phyloP scores from a whole-genome alignment of 805 yeast species.

The Candida xyloterini region DNA sequence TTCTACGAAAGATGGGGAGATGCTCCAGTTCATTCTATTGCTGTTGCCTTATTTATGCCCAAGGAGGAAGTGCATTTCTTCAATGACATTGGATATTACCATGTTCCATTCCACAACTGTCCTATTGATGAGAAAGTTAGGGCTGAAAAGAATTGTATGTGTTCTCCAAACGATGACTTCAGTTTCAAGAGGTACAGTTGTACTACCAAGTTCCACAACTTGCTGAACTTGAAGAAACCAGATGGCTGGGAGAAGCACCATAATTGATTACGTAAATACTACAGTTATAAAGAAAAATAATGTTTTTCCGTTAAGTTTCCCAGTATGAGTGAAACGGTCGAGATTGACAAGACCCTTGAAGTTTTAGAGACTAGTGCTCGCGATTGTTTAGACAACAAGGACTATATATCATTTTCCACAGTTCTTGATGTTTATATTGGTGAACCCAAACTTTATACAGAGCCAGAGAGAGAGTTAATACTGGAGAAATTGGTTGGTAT shows the following conservation, averaged over 20 bases:
- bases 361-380: conserved; percentile 25
- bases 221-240: conserved; percentile 57
- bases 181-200: conserved; percentile 77
- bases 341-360: conserved; percentile 11
- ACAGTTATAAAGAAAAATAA: background rate
- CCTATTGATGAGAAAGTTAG: conserved; percentile 67
- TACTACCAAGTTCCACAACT: conserved; percentile 57
- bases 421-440: conserved; percentile 59
- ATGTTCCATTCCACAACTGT: conserved; percentile 77
- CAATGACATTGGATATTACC: conserved; percentile 81
- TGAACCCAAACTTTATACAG: conserved; percentile 44
- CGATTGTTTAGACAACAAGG: conserved; percentile 43
- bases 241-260: conserved; percentile 63
- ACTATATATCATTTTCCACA: conserved; percentile 71
- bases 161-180: conserved; percentile 71
- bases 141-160: conserved; percentile 60
- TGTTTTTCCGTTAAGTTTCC: background rate
- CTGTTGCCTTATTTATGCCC: conserved; percentile 74
- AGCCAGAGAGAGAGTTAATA: conserved; percentile 49
- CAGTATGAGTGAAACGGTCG: conserved; percentile 11
- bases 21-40: conserved; percentile 89
- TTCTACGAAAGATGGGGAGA: conserved; percentile 95
- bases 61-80: conserved; percentile 74
- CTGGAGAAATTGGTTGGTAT: conserved; percentile 44
- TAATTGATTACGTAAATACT: conserved; percentile 1